These are phyloP conservation scores for Xylaria sp. DNA, from an alignment of 2,329 filamentous ascomycete genomes.

Conservation along the genomic window DNA sequence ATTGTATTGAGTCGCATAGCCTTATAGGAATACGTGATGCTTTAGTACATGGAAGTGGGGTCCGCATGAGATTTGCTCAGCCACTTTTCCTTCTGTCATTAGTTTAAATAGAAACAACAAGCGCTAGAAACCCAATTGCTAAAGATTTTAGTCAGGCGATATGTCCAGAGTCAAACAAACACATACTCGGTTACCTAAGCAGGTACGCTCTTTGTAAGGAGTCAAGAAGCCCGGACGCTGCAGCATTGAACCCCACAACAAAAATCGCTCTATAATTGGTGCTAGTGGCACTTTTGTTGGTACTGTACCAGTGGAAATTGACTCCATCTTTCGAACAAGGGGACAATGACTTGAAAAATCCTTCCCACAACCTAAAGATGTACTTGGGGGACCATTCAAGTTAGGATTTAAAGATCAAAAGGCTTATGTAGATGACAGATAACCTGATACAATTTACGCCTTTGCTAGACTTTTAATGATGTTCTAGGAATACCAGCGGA, in stretches of 20 bases:
- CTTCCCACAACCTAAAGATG: neutral
- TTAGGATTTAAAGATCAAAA: neutral
- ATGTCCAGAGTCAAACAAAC: neutral
- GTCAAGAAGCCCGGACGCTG: neutral
- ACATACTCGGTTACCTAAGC: neutral
- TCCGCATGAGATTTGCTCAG: neutral
- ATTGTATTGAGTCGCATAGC: no score
- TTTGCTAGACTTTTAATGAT: neutral
- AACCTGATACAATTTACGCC: neutral
- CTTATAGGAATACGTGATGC: no score
- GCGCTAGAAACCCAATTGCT: neutral
- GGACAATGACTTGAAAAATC: neutral
- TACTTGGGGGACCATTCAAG: neutral
- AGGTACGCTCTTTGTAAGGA: neutral
- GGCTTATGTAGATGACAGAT: neutral
- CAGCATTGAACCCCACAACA: constrained; percentile 3
- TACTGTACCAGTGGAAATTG: neutral
- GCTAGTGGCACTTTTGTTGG: constrained; percentile 22
- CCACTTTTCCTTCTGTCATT: neutral
- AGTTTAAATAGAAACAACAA: neutral
- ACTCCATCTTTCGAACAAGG: constrained; percentile 3
- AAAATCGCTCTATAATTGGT: constrained; percentile 23
- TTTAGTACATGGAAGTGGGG: neutral
- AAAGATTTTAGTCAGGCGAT: neutral
- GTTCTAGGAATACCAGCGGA: neutral